Conservation (phyloP, 768 basidiomycete genomes). For the Sarcodon sp. region DNA sequence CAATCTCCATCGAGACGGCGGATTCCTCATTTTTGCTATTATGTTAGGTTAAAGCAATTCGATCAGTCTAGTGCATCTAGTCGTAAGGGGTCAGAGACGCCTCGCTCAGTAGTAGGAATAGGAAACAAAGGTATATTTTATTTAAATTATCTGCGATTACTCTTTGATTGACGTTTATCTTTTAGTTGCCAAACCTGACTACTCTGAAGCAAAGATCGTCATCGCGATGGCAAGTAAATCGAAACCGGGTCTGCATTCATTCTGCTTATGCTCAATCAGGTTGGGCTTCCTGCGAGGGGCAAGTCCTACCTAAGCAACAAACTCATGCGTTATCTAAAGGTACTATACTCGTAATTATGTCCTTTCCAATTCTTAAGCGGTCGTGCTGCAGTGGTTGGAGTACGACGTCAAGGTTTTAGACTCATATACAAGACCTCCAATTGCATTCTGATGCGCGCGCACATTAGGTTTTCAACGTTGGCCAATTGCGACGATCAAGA, state of each 20-base stretch:
- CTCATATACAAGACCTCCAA: neutral
- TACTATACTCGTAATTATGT: constrained; percentile 14
- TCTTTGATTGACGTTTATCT: neutral
- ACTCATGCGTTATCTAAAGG: constrained; percentile 90
- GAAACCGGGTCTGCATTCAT: neutral
- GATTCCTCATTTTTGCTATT: neutral
- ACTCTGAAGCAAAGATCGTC: constrained; percentile 97
- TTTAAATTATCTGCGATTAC: neutral
- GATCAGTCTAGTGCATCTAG: constrained; percentile 65
- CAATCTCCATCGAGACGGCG: neutral
- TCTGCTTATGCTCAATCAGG: constrained; percentile 27
- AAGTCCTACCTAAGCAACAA: constrained; percentile 99
- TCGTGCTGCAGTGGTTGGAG: constrained; percentile 75
- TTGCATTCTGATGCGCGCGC: neutral
- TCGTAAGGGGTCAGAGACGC: constrained; percentile 65
- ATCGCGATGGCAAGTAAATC: constrained; percentile 71
- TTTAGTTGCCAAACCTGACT: constrained; percentile 90
- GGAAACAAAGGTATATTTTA: constrained; percentile 63
- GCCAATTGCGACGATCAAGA: constrained; percentile 80
- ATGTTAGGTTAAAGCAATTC: constrained; percentile 59
- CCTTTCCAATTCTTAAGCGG: neutral
- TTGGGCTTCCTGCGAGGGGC: constrained; percentile 93
- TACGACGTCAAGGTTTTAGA: constrained; percentile 83
- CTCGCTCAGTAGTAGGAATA: constrained; percentile 77
- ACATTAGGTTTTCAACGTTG: constrained; percentile 90